Evolutionary conservation across 78 protist species (phyloP).

Genomic region (Chrysochromulina parva): DNA sequence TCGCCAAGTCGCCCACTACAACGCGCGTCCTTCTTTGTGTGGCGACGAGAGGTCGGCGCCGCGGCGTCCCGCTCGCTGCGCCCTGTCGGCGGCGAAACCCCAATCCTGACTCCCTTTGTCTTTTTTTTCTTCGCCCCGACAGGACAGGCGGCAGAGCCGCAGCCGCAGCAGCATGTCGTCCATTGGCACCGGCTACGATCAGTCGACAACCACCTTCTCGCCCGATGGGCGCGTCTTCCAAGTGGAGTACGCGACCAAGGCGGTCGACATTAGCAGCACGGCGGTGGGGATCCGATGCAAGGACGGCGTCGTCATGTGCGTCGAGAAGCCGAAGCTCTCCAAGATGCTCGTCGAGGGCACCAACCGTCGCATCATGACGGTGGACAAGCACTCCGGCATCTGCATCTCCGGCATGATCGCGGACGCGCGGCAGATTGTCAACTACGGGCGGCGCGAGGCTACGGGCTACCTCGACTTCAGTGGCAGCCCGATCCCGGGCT

Average conservation of each 20-base stretch:
- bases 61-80: no score
- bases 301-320: conserved; percentile 98
- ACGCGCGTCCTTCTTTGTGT: no score
- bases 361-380: conserved; percentile 76
- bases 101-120: no score
- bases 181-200: conserved; percentile 80
- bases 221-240: conserved; percentile 99
- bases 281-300: conserved; percentile 85
- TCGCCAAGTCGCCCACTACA: no score
- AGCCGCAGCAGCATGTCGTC: conserved; percentile 8
- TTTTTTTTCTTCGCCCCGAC: no score
- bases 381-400: conserved; percentile 85
- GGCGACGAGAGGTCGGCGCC: no score
- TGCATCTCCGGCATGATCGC: conserved; percentile 50
- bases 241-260: conserved; percentile 98
- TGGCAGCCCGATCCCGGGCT: conserved; percentile 77
- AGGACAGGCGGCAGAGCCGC: no score
- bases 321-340: conserved; percentile 89
- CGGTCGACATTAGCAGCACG: conserved; percentile 96
- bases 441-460: conserved; percentile 86
- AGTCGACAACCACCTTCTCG: conserved; percentile 89
- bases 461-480: conserved; percentile 61
- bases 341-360: conserved; percentile 79
- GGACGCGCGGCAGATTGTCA: conserved; percentile 55
- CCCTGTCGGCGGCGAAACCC: no score